These are phyloP conservation scores for Berberis thunbergii DNA, from an alignment of 164 flowering plant genomes.

Conservation along the genomic window DNA sequence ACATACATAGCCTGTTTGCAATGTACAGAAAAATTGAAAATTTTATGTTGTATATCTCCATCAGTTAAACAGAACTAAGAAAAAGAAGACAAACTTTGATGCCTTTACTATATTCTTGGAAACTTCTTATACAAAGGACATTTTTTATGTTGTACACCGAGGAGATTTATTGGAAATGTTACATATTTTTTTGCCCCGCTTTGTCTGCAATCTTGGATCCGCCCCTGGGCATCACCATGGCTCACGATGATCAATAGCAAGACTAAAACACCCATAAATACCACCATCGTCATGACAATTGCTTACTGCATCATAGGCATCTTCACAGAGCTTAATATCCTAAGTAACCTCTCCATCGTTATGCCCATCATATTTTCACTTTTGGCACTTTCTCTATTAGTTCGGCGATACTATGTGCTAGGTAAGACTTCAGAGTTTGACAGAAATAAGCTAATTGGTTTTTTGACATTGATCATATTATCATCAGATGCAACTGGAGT, in stretches of 20 bases:
- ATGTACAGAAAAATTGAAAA: too few relatives aligned
- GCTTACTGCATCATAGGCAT: slow-evolving; percentile 38
- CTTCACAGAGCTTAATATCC: slow-evolving; percentile 42
- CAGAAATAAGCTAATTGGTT: slow-evolving; percentile 30
- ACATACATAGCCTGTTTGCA: too few relatives aligned
- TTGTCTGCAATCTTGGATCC: too few relatives aligned
- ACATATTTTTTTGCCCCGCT: too few relatives aligned
- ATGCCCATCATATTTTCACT: slow-evolving; percentile 52
- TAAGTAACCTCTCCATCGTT: slow-evolving; percentile 44
- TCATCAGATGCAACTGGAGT: slow-evolving; percentile 32
- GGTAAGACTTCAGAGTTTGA: slow-evolving; percentile 26
- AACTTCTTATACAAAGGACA: too few relatives aligned
- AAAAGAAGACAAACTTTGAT: too few relatives aligned
- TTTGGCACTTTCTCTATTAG: slow-evolving; percentile 44
- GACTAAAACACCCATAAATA: slow-evolving; percentile 53
- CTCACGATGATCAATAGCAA: slow-evolving; percentile 29
- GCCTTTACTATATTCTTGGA: too few relatives aligned
- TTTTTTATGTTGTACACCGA: too few relatives aligned
- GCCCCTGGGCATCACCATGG: slow-evolving; percentile 20
- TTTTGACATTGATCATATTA: slow-evolving; percentile 25
- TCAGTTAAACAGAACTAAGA: too few relatives aligned
- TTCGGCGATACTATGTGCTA: slow-evolving; percentile 38
- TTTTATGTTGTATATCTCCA: too few relatives aligned
- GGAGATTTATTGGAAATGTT: too few relatives aligned
- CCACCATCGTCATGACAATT: slow-evolving; percentile 40